Base-by-base conservation (phyloP, 1,284 basidiomycete genomes). In the Trichosporon ovoides region DNA sequence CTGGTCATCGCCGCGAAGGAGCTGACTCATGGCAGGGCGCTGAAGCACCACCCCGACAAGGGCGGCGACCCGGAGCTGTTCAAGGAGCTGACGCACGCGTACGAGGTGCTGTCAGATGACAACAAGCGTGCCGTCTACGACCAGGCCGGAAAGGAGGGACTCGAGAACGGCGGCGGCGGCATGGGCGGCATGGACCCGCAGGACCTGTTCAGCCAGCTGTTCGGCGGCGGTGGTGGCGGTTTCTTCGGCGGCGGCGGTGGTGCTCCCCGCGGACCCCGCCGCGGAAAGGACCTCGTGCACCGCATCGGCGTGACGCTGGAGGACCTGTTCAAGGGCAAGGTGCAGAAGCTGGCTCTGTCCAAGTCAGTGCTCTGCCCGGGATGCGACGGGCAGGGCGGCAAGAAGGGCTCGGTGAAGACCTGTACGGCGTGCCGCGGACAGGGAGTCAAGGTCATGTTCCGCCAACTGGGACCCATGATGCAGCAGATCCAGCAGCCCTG, bases 261-360 rank as follows among this genome's bases (percentile, higher is more conserved):
- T 31, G 61, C 87, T 55, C 83, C 83, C 9, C 81, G 83, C 57
- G 92, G 91, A n/a, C 88, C 89, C n/a, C 88, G 91, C 72, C 94
- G 90, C 77, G 97, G 94, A 65, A 98, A 98, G 79, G 96, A 99
- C 77, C 89, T 99, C 66, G 89, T 98, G 11, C 96, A 99, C 81
- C 90, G 94, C 61, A 91, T 98, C 68, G 85, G 89, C 72, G 95
- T 97, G 69, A 87, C 92, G 40, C 86, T 98, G 68, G 95, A 98
- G 79, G 96, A 99, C 77, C 85, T 98, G 10, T 98, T 97, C 85
- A 91, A 89, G 77, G 95, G 96, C 79, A 98, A 98, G 81, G 91
- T 92, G 6, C 93, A 94, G 56, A 98, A 98, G 80, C 88, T 99
- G 56, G 91, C 96, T 34, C 84, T 99, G 40, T 97, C 94, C 53